Percentiles rank a stretch among this genome's conserved stretches.
Conservation (phyloP, 352 stramenopile species). For the Pythium phragmitis region DNA sequence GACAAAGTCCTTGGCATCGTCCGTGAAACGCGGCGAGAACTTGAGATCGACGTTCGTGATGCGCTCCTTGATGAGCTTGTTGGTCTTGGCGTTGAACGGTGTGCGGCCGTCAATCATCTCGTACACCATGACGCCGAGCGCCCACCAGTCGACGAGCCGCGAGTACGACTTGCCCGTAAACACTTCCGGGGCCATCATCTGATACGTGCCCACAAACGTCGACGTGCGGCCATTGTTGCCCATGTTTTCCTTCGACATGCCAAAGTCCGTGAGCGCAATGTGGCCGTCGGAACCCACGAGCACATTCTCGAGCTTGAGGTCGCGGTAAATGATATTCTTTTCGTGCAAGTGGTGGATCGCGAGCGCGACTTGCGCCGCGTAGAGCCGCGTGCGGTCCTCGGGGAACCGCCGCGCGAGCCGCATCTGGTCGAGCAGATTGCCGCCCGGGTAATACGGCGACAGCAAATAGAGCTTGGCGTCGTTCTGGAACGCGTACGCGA, state of each 20-base stretch:
- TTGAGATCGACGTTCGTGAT: constrained; percentile 85
- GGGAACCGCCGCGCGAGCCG: constrained; percentile 88
- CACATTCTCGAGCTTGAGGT: constrained; percentile 89
- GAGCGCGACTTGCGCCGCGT: constrained; percentile 95
- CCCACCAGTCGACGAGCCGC: constrained; percentile 89
- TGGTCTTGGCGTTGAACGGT: constrained; percentile 88
- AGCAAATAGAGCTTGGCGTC: constrained; percentile 89
- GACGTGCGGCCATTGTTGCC: constrained; percentile 67
- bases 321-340: constrained; percentile 91
- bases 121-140: constrained; percentile 85
- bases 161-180: constrained; percentile 87
- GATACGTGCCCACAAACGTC: constrained; percentile 91
- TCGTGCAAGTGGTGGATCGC: constrained; percentile 94
- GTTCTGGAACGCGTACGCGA: constrained; percentile 91
- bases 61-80: constrained; percentile 82
- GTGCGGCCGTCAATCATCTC: constrained; percentile 88
- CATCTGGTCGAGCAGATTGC: constrained; percentile 94
- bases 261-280: constrained; percentile 98
- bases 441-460: constrained; percentile 96
- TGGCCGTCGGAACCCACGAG: constrained; percentile 95
- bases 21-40: constrained; percentile 77
- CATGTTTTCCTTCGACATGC: constrained; percentile 98
- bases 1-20: constrained; percentile 85
- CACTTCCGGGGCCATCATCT: constrained; percentile 92
- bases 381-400: constrained; percentile 93